Conservation (phyloP, 2,329 filamentous ascomycete species). For the Pseudogymnoascus destructans region DNA sequence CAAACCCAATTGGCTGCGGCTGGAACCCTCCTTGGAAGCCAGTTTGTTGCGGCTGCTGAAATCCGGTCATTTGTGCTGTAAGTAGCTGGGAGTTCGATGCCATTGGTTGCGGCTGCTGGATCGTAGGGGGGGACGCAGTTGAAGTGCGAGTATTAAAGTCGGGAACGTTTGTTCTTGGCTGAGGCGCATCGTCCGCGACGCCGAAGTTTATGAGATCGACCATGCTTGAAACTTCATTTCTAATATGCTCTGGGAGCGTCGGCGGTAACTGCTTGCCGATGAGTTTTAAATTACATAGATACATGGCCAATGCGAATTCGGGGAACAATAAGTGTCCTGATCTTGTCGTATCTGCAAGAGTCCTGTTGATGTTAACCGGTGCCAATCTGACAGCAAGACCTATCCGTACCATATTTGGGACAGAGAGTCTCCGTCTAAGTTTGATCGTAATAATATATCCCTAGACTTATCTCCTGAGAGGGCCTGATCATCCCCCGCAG, state of each 20-base stretch:
- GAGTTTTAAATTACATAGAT: conserved; percentile 86
- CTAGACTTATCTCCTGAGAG: conserved; percentile 87
- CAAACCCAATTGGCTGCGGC: conserved; percentile 40
- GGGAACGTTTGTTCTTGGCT: conserved; percentile 49
- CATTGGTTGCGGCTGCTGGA: conserved; percentile 62
- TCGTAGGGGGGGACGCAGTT: conserved; percentile 37
- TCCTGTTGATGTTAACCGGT: conserved; percentile 39
- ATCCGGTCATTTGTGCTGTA: conserved; percentile 56
- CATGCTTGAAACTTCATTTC: conserved; percentile 98
- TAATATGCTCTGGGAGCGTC: conserved; percentile 67
- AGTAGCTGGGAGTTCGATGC: conserved; percentile 55
- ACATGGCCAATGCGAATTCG: conserved; percentile 96
- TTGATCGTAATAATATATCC: conserved; percentile 77
- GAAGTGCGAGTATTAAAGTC: conserved; percentile 50
- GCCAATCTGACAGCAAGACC: conserved; percentile 14
- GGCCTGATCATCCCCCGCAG: conserved; percentile 70
- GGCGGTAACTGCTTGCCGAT: conserved; percentile 72
- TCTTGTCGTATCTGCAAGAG: conserved; percentile 86
- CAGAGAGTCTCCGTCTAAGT: conserved; percentile 72
- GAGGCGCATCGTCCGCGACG: conserved; percentile 57
- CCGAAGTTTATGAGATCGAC: conserved; percentile 98
- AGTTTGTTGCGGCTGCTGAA: conserved; percentile 41
- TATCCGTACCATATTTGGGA: conserved; percentile 74
- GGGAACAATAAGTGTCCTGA: conserved; percentile 93
- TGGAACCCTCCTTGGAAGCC: conserved; percentile 32